Evolutionary conservation across 306 rosid species (phyloP), one percentile per base, ranked within the genome.

Genomic region (Lupinus albus): DNA sequence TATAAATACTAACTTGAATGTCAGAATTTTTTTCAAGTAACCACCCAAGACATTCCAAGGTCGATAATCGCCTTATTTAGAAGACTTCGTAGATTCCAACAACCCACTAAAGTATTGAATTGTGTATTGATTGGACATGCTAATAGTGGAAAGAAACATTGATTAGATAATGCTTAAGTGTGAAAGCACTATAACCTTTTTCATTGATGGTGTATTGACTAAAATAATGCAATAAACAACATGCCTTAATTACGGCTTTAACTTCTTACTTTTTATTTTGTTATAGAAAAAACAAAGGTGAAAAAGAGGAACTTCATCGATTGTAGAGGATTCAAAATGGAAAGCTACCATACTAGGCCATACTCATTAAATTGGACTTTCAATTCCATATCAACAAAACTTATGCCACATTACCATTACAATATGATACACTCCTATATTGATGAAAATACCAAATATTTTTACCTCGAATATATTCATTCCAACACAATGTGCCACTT

Each of bases 371-470:
- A 58, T 38, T 42, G 78, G 67, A 59, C 44, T 60, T 76, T 78
- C 51, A 77, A 72, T 72, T 75, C 52, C 59, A 70, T 61, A 39
- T 39, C 56, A 71, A 67, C 68, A 70, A 70, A 28, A 30, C 33
- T 35, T 45, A 66, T 70, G 82, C 80, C 68, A 65, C 80, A 81
- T 78, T 79, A 68, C n/a, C n/a, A n/a, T n/a, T 73, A 75, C 81
- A 66, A 73, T 71, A 62, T 79, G 61, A 60, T 79, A 87, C 85
- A 73, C 84, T 79, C 55, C 64, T 63, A 64, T 10, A 73, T 81
- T 67, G 81, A 78, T 76, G 83, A 85, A 79, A 72, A 77, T 51
- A 52, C 82, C 86, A 79, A 74, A 72, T 68, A 76, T 57, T 38
- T 61, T 32, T 32, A 55, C 44, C 17, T 71, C 64, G 71, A 66